Conservation (phyloP, 1,139 yeast genomes). For the Petasospora fabianii region DNA sequence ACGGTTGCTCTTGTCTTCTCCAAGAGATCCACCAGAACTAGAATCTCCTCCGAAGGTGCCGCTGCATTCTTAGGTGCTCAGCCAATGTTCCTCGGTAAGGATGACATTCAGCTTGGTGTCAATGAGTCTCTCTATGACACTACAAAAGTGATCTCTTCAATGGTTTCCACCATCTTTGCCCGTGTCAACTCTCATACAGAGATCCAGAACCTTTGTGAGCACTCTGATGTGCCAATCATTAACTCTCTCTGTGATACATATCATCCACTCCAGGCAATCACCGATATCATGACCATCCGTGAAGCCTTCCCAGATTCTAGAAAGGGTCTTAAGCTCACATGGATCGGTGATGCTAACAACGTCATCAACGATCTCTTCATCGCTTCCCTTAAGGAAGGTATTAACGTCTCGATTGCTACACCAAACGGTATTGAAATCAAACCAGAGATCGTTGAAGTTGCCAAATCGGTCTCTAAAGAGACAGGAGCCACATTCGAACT, state of each 20-base stretch:
- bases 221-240: conserved; percentile 85
- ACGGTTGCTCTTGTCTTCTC: conserved; percentile 79
- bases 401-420: conserved; percentile 77
- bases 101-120: conserved; percentile 93
- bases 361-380: conserved; percentile 93
- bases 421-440: conserved; percentile 72
- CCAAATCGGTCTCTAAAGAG: conserved; percentile 48
- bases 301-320: conserved; percentile 57
- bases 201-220: conserved; percentile 67
- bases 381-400: conserved; percentile 83
- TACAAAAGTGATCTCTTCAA: conserved; percentile 82
- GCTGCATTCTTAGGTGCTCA: conserved; percentile 90
- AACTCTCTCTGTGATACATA: conserved; percentile 89
- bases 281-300: conserved; percentile 82
- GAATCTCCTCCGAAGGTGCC: conserved; percentile 94
- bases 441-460: conserved; percentile 50
- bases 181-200: conserved; percentile 85
- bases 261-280: conserved; percentile 94
- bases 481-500: conserved; percentile 55
- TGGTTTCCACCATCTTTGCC: conserved; percentile 96
- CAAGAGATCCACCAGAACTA: conserved; percentile 91
- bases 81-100: conserved; percentile 94
- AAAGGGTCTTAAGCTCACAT: conserved; percentile 64
- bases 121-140: conserved; percentile 90
- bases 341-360: conserved; percentile 97